phyloP scores from a whole-genome alignment of 148 eudicot genomes.

The Hydrangea macrophylla region DNA sequence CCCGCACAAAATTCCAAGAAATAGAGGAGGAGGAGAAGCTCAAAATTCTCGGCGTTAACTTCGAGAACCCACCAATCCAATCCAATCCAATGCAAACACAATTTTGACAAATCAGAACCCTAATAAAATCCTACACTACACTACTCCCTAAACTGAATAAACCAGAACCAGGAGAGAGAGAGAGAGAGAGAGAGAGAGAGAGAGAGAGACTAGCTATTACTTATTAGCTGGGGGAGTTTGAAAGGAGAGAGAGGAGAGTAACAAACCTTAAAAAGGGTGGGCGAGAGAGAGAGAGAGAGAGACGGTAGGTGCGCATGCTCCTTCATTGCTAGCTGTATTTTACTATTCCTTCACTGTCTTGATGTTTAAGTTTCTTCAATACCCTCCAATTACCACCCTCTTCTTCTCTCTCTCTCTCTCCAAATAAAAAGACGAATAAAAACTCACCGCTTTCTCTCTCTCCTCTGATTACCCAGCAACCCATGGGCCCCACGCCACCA shows the following conservation, averaged over 20 bases:
- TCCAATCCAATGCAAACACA: no score
- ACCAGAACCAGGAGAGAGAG: constrained; percentile 3
- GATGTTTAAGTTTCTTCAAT: constrained; percentile 46
- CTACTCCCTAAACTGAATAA: background rate
- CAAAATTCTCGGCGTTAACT: no score
- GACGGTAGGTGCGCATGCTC: constrained; percentile 37
- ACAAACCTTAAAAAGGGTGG: constrained; percentile 6
- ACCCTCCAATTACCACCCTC: background rate
- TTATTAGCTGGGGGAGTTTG: constrained; percentile 16
- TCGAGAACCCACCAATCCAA: no score
- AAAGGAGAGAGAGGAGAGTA: constrained; percentile 17
- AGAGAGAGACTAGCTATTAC: constrained; percentile 11
- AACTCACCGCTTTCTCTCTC: background rate
- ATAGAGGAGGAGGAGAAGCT: no score
- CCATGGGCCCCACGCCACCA: constrained; percentile 16
- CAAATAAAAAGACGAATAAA: no score
- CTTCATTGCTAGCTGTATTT: constrained; percentile 43
- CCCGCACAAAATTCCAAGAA: constrained; percentile 5
- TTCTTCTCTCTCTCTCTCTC: background rate
- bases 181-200: no score
- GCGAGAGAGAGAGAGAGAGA: constrained; percentile 12
- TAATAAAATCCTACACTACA: background rate
- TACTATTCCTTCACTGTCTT: no score
- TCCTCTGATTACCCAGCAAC: background rate
- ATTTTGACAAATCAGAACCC: no score